Evolutionary conservation across 495 filamentous ascomycete species (phyloP).

Genomic region (Neurospora sp.): DNA sequence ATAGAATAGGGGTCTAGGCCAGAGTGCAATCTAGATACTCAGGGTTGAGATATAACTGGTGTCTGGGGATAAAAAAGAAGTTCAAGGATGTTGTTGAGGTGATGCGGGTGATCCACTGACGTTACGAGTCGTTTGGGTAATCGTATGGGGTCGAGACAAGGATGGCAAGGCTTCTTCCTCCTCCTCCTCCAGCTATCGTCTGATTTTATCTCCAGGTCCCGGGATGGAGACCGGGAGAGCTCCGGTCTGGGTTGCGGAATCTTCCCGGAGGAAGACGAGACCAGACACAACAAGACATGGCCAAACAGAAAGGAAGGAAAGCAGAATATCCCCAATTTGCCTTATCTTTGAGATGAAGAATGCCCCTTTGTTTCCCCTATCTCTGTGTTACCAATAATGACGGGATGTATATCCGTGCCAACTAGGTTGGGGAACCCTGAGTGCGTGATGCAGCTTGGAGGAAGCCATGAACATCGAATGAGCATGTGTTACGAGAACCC

Average conservation of each 20-base stretch:
- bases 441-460: background rate
- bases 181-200: background rate
- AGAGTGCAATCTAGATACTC: background rate
- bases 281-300: background rate
- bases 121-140: background rate
- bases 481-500: background rate
- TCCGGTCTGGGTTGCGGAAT: background rate
- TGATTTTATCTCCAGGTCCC: background rate
- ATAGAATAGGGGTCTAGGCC: background rate
- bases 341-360: background rate
- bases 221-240: background rate
- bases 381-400: background rate
- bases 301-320: background rate
- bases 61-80: background rate
- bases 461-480: background rate
- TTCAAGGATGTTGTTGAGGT: background rate
- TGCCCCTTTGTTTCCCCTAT: background rate
- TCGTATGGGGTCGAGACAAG: background rate
- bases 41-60: background rate
- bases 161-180: background rate
- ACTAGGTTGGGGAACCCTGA: background rate
- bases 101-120: background rate
- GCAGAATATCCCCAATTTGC: background rate
- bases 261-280: background rate
- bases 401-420: background rate